Evolutionary conservation across 2,329 filamentous ascomycete genomes (phyloP).

Genomic region (Alternaria triticimaculans): DNA sequence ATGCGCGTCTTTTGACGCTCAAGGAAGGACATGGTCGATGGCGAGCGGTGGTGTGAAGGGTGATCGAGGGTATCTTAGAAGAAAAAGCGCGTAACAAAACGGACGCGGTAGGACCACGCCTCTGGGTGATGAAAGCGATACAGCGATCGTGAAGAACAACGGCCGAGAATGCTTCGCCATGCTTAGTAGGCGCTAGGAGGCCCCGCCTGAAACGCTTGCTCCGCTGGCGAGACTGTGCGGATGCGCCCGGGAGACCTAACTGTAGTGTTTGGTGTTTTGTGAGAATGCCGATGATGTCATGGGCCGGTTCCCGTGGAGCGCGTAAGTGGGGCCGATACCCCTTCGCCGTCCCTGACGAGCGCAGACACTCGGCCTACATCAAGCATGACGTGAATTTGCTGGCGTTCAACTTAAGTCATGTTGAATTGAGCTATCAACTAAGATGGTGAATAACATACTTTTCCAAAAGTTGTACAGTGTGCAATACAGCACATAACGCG

Average conservation of each 20-base stretch:
- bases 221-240: slow-evolving; percentile 5
- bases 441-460: background rate
- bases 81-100: slow-evolving; percentile 1
- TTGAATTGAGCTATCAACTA: background rate
- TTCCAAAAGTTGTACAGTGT: background rate
- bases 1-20: slow-evolving; percentile 38
- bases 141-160: background rate
- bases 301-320: background rate
- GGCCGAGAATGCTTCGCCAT: slow-evolving; percentile 13
- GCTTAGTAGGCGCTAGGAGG: slow-evolving; percentile 10
- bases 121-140: background rate
- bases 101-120: background rate
- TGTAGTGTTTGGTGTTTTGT: slow-evolving; percentile 7
- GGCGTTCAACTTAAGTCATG: background rate
- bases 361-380: background rate
- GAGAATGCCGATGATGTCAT: slow-evolving; percentile 14
- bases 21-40: slow-evolving; percentile 32
- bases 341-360: background rate
- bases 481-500: background rate
- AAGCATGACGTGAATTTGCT: background rate
- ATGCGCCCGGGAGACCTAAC: slow-evolving; percentile 3
- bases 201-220: background rate
- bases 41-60: background rate
- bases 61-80: slow-evolving; percentile 4
- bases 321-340: background rate